Conservation (phyloP, 1,284 basidiomycete species). For the Fistulinella staudtii region DNA sequence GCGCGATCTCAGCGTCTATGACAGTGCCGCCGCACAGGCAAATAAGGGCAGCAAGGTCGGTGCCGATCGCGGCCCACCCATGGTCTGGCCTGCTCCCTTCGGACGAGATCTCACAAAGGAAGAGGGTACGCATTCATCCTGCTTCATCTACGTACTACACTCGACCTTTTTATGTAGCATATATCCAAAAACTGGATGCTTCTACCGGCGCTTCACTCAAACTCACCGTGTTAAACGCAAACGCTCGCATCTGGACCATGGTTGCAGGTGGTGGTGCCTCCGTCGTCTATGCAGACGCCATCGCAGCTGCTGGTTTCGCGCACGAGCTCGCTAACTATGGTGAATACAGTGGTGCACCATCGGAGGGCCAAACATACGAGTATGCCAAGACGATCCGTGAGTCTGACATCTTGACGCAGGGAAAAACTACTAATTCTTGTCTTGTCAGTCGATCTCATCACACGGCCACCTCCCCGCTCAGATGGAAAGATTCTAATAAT, state of each 20-base stretch:
- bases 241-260: slow-evolving; percentile 99
- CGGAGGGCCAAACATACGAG: slow-evolving; percentile 98
- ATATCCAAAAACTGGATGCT: slow-evolving; percentile 97
- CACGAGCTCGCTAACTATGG: slow-evolving; percentile 99
- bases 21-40: slow-evolving; percentile 46
- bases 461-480: slow-evolving; percentile 77
- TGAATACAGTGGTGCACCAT: slow-evolving; percentile 98
- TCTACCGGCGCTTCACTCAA: slow-evolving; percentile 98
- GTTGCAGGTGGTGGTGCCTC: slow-evolving; percentile 88
- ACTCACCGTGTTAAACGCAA: slow-evolving; percentile 92
- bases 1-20: slow-evolving; percentile 80
- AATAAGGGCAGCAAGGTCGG: slow-evolving; percentile 47
- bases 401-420: slow-evolving; percentile 27
- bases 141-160: not conserved
- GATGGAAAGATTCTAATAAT: slow-evolving; percentile 99
- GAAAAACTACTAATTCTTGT: slow-evolving; percentile 2
- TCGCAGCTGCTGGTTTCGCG: slow-evolving; percentile 94
- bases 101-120: slow-evolving; percentile 98
- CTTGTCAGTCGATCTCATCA: slow-evolving; percentile 83
- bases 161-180: slow-evolving; percentile 47
- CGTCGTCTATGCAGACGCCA: slow-evolving; percentile 93
- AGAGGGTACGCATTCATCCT: slow-evolving; percentile 43
- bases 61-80: slow-evolving; percentile 93
- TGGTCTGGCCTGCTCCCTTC: slow-evolving; percentile 98
- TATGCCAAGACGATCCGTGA: slow-evolving; percentile 96